These are phyloP conservation scores for Ustilago nuda DNA, from an alignment of 1,284 basidiomycete species.

Conservation along the genomic window DNA sequence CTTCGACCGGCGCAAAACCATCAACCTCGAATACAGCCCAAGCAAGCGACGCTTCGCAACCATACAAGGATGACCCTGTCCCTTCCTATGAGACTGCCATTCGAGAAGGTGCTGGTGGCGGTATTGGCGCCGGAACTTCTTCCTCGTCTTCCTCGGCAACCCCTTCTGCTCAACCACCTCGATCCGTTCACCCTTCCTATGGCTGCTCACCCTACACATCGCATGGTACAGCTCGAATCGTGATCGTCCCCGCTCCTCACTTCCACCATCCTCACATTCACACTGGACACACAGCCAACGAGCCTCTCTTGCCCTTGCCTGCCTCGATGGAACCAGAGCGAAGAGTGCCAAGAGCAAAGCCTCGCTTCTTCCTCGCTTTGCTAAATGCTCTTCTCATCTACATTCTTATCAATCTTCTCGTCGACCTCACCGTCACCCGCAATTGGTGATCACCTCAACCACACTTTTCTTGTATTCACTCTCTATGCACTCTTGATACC, in stretches of 20 bases:
- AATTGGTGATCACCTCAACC: conserved; percentile 21
- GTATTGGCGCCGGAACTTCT: conserved; percentile 26
- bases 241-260: conserved; percentile 43
- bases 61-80: conserved; percentile 37
- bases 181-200: conserved; percentile 17
- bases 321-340: conserved; percentile 12
- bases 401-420: conserved; percentile 39
- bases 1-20: conserved; percentile 2
- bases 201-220: conserved; percentile 44
- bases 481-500: neutral
- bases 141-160: conserved; percentile 14
- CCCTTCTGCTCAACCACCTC: conserved; percentile 1
- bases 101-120: conserved; percentile 34
- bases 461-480: neutral
- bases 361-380: conserved; percentile 40
- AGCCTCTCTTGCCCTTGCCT: conserved; percentile 25
- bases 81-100: conserved; percentile 53
- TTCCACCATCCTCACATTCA: conserved; percentile 16
- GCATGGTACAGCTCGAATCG: conserved; percentile 36
- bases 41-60: neutral
- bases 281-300: neutral
- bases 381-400: conserved; percentile 44
- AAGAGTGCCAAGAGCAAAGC: conserved; percentile 21
- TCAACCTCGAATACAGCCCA: neutral
- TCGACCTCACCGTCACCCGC: conserved; percentile 35